These are phyloP conservation scores for Hanseniaspora thailandica DNA, from an alignment of 805 yeast species.

Conservation along the genomic window DNA sequence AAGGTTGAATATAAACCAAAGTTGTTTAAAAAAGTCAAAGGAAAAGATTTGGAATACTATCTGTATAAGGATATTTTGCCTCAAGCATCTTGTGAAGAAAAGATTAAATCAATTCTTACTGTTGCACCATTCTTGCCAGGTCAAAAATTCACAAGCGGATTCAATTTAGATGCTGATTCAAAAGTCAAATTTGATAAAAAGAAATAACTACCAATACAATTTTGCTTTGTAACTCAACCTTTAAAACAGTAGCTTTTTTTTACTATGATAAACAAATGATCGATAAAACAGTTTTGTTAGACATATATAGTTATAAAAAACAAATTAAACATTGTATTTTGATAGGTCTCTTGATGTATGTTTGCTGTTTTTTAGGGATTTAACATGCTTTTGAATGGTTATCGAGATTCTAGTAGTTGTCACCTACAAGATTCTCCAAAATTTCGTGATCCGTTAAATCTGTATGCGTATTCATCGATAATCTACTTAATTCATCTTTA, in stretches of 20 bases:
- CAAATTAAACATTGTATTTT: not conserved
- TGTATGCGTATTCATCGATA: not conserved
- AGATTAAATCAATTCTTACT: slow-evolving; percentile 46
- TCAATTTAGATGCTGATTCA: slow-evolving; percentile 55
- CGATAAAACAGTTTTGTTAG: too few relatives aligned
- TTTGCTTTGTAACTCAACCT: too few relatives aligned
- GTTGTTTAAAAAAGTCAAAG: slow-evolving; percentile 45
- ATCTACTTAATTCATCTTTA: not conserved
- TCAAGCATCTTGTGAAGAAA: slow-evolving; percentile 40
- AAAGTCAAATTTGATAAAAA: slow-evolving; percentile 32
- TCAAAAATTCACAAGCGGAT: slow-evolving; percentile 52
- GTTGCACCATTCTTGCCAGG: slow-evolving; percentile 78
- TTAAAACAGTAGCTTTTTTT: too few relatives aligned
- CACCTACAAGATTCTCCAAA: not conserved
- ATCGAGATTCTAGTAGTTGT: not conserved
- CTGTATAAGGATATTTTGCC: slow-evolving; percentile 53
- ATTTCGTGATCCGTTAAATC: not conserved
- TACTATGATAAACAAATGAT: too few relatives aligned
- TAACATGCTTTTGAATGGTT: too few relatives aligned
- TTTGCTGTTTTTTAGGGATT: not conserved
- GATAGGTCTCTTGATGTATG: not conserved
- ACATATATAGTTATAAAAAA: too few relatives aligned
- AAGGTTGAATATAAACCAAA: slow-evolving; percentile 75
- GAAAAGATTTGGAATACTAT: slow-evolving; percentile 48
- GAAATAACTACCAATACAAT: too few relatives aligned